Evolutionary conservation across 1,284 basidiomycete genomes (phyloP), one percentile per base, ranked within the genome.

Genomic region (Trichosporon ovoides): DNA sequence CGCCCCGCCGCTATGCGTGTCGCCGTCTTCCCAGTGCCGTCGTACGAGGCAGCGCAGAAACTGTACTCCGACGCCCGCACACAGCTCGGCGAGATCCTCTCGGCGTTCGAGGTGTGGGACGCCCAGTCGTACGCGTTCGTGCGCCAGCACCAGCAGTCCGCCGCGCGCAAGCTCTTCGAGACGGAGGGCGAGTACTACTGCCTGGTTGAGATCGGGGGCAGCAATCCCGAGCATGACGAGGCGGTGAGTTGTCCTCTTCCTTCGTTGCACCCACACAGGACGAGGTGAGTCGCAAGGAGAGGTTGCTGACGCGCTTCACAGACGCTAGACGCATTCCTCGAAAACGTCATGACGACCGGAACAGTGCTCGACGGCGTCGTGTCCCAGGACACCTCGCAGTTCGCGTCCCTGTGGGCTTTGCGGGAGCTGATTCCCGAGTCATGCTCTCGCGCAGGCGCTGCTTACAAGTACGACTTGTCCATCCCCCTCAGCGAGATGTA

Each of bases 401-500:
- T 94, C 66, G 83, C 86, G 1, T 86, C 87, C 0, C 78, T 97
- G 1, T 97, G 94, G 93, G 85, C 87, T 0, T 81, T 96, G 18
- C 86, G 93, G n/a, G 93, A 97, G 77, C 86, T 87, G 43, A 83
- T 96, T 20, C 86, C 93, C 1, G 93, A 97, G 75, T 88, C 92
- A 1, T 84, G 89, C 1, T 88, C 88, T 24, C 95, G 95, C 74
- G 86, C 90, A 73, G 94, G 94, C 49, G 91, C 89, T 68, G 85
- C 87, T 10, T 97, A 94, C 81, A 97, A 97, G 80, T 96, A 96
- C 74, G 93, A 97, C 70, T 83, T 97, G 48, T 92, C 89, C 20
- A 84, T 97, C 37, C 92, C 93, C 3, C 80, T 93, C 7, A 81
- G 83, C 31, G 83, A 85, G 65, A 96, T 96, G 82, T 87, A 95